These are phyloP conservation scores for Geosmithia morbida DNA, from an alignment of 2,329 filamentous ascomycete species.

Conservation along the genomic window DNA sequence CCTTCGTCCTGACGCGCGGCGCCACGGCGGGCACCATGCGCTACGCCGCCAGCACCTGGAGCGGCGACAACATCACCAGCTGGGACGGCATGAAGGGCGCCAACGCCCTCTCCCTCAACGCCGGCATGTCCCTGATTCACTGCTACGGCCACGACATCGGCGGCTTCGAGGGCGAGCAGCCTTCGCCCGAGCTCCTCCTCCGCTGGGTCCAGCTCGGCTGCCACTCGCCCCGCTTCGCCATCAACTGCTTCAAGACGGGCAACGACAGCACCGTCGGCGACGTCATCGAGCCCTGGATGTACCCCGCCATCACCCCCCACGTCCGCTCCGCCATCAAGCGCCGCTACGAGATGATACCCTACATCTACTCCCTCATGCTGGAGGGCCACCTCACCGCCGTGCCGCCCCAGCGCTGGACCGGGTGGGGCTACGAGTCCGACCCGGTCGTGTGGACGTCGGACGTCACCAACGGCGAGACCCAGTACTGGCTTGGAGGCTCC, in stretches of 20 bases:
- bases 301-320: conserved; percentile 48
- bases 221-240: conserved; percentile 56
- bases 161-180: conserved; percentile 61
- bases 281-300: conserved; percentile 70
- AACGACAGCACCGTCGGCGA: conserved; percentile 53
- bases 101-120: conserved; percentile 54
- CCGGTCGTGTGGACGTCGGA: conserved; percentile 48
- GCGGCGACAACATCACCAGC: conserved; percentile 60
- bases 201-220: conserved; percentile 61
- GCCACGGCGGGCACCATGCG: conserved; percentile 56
- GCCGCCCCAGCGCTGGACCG: conserved; percentile 57
- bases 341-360: conserved; percentile 58
- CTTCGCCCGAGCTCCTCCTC: conserved; percentile 53
- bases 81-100: conserved; percentile 61
- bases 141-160: conserved; percentile 64
- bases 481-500: conserved; percentile 59
- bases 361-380: conserved; percentile 52
- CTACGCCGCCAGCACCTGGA: conserved; percentile 61
- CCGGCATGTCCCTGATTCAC: conserved; percentile 53
- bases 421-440: conserved; percentile 58
- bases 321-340: conserved; percentile 53
- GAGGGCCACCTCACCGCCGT: conserved; percentile 44
- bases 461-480: conserved; percentile 49
- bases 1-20: conserved; percentile 56
- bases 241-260: conserved; percentile 66